These are phyloP conservation scores for Aspergillus sergii DNA, from an alignment of 2,329 filamentous ascomycete species.

Conservation along the genomic window DNA sequence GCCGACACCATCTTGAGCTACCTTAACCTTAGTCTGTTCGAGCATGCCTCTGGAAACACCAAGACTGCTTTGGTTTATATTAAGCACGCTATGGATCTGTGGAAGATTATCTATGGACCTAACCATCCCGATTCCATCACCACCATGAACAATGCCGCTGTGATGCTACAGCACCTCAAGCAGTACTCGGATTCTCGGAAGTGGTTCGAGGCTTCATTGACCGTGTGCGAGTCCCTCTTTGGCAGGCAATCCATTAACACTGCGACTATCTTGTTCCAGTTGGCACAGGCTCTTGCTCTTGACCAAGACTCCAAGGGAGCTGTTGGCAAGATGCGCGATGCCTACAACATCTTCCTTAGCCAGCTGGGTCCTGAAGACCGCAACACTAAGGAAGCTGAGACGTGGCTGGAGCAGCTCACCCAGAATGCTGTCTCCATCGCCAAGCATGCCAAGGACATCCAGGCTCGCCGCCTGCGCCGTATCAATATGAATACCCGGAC, in stretches of 20 bases:
- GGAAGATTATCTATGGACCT: slow-evolving; percentile 94
- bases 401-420: slow-evolving; percentile 93
- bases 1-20: slow-evolving; percentile 94
- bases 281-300: slow-evolving; percentile 92
- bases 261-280: slow-evolving; percentile 93
- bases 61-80: slow-evolving; percentile 84
- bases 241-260: slow-evolving; percentile 90
- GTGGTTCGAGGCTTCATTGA: slow-evolving; percentile 94
- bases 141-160: slow-evolving; percentile 96
- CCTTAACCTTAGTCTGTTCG: slow-evolving; percentile 90
- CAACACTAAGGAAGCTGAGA: slow-evolving; percentile 97
- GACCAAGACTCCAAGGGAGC: slow-evolving; percentile 92
- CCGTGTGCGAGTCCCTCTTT: slow-evolving; percentile 85
- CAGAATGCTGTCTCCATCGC: slow-evolving; percentile 93
- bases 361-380: slow-evolving; percentile 88
- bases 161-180: slow-evolving; percentile 97
- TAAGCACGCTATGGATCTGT: slow-evolving; percentile 88
- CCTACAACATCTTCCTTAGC: slow-evolving; percentile 89
- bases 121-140: slow-evolving; percentile 98
- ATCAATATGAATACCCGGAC: slow-evolving; percentile 67
- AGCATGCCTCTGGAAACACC: slow-evolving; percentile 90
- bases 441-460: slow-evolving; percentile 86
- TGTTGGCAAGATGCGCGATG: slow-evolving; percentile 91
- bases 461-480: slow-evolving; percentile 71
- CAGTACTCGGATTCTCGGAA: slow-evolving; percentile 90